A percentile compares a stretch with the other conserved stretches of the same genome.
Conservation (phyloP, 495 filamentous ascomycete genomes). For the Penicillium fimorum region DNA sequence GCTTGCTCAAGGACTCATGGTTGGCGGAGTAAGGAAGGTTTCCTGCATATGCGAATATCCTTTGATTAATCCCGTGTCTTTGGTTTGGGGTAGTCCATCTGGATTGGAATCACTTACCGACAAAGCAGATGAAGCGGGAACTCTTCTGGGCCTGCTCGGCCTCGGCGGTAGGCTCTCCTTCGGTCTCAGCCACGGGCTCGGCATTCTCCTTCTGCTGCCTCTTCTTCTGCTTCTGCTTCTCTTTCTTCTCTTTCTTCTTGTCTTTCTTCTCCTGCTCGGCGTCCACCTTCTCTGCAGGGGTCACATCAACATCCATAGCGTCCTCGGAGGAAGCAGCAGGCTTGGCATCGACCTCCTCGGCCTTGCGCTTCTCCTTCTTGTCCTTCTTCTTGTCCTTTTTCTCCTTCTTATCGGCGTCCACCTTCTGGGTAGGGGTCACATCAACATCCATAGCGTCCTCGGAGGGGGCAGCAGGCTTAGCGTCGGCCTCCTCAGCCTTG, state of each 20-base stretch:
- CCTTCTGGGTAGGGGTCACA: conserved; percentile 15
- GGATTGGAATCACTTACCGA: conserved; percentile 51
- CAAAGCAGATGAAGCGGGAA: conserved; percentile 78
- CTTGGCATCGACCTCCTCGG: neutral
- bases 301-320: conserved; percentile 23
- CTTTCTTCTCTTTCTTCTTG: conserved; percentile 20
- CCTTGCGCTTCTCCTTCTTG: conserved; percentile 12
- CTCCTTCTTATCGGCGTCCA: neutral
- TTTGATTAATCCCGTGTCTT: neutral
- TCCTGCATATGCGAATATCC: conserved; percentile 38
- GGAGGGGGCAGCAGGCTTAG: conserved; percentile 5
- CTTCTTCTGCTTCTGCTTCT: conserved; percentile 26
- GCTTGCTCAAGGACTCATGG: conserved; percentile 58
- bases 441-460: conserved; percentile 24
- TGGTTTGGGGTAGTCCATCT: conserved; percentile 8
- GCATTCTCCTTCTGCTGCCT: conserved; percentile 21
- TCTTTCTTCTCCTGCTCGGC: conserved; percentile 6
- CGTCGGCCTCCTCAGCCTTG: neutral
- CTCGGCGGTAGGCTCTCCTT: conserved; percentile 12
- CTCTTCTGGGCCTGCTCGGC: conserved; percentile 40
- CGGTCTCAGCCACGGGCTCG: conserved; percentile 18
- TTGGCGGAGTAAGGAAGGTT: conserved; percentile 90
- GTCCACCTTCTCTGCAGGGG: conserved; percentile 13
- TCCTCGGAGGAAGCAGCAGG: conserved; percentile 12
- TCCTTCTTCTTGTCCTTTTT: conserved; percentile 20